A percentile compares a stretch with the other conserved stretches of the same genome.
Evolutionary conservation across 768 basidiomycete genomes (phyloP).

Genomic region (Favolaschia claudopus): DNA sequence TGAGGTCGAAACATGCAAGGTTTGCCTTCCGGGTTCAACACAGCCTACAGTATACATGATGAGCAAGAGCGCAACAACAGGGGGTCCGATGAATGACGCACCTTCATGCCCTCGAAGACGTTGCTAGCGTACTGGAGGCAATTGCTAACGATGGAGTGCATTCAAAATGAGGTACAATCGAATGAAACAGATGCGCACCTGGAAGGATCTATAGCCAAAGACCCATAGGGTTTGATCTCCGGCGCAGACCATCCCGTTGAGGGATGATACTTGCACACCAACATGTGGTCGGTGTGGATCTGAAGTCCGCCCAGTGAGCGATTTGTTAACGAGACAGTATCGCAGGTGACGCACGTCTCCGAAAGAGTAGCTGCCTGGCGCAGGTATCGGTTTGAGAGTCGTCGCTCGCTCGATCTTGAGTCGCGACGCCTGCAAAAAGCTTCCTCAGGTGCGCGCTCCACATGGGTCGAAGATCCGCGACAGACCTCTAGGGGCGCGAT

Average conservation of each 20-base stretch:
- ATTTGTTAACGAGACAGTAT: neutral
- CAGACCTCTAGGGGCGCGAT: neutral
- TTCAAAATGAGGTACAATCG: neutral
- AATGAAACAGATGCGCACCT: slow-evolving; percentile 39
- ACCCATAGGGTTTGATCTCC: slow-evolving; percentile 78
- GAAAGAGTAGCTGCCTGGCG: slow-evolving; percentile 57
- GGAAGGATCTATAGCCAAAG: slow-evolving; percentile 73
- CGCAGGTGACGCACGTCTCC: slow-evolving; percentile 54
- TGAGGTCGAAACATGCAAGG: slow-evolving; percentile 84
- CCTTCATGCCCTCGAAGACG: slow-evolving; percentile 90
- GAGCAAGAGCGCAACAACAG: neutral
- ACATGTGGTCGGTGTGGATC: slow-evolving; percentile 84
- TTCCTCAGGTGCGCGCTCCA: neutral
- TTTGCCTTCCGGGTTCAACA: slow-evolving; percentile 73
- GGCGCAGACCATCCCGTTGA: slow-evolving; percentile 73
- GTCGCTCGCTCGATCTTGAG: slow-evolving; percentile 56
- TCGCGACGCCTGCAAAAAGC: slow-evolving; percentile 56
- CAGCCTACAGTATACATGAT: slow-evolving; percentile 55
- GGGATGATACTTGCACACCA: slow-evolving; percentile 69
- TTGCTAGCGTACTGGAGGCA: slow-evolving; percentile 90
- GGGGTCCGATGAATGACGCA: neutral
- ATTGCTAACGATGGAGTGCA: slow-evolving; percentile 36
- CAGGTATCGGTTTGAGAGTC: slow-evolving; percentile 58
- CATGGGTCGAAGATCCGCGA: neutral
- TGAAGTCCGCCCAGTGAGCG: slow-evolving; percentile 31